Base-by-base conservation (phyloP, 2,329 filamentous ascomycete species). In the Acarospora socialis region DNA sequence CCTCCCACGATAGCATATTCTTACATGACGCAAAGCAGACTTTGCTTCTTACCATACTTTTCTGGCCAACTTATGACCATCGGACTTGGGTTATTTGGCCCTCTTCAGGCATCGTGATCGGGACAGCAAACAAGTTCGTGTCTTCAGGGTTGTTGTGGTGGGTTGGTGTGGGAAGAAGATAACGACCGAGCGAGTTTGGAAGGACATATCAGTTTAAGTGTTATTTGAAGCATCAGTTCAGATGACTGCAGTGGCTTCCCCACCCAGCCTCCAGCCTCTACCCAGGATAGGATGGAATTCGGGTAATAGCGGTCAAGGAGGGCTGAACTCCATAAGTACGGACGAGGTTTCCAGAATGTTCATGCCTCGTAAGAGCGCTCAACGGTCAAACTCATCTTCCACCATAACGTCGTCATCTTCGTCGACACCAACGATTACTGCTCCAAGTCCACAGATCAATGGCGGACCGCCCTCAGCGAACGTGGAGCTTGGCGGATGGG, bases 321-420 rank as follows among this genome's bases (percentile, higher is more conserved):
- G 66, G 53, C 60, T 72, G 47, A 66, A 70, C 62, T 68, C 77
- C 51, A 81, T 83, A 73, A 81, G 79, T 60, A 62, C 76, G 54
- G 83, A 92, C 62, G 82, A 92, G 58, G 73, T 78, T 44, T 74
- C 79, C 60, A 77, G 79, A 56, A 86, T 92, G 71, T 82, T 92
- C 55, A 77, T 81, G 69, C 81, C 82, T 50, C 81, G 84, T 47
- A 94, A 93, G 62, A 76, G 70, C 51, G 68, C 83, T 39, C 81
- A 87, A 55, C 76, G 87, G 54, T 78, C 78, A 50, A 92, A 83
- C 64, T 95, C 87, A 21, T 90, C 83, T 36, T 92, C 84, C 3
- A 93, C 86, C 27, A 66, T 92, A 42, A 61, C 64, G 34, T 75
- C 72, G 14, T 60, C 59, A 34, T 59, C 64, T 20, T 80, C 81